These are phyloP conservation scores for Wickerhamomyces xylosicus DNA, from an alignment of 805 yeast genomes.

Conservation along the genomic window DNA sequence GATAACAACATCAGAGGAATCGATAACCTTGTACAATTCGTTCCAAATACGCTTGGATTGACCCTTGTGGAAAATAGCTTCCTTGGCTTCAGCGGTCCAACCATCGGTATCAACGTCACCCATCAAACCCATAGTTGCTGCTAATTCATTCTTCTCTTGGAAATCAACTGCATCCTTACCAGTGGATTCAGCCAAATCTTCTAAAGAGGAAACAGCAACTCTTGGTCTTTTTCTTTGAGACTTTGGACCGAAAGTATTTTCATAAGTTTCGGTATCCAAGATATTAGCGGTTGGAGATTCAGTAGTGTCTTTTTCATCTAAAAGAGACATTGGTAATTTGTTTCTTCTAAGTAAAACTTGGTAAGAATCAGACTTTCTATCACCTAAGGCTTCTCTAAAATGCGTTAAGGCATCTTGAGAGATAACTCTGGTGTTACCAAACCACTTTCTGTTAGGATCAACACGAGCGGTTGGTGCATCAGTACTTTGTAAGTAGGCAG, in stretches of 20 bases:
- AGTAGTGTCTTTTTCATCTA: conserved; percentile 75
- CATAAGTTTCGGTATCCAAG: conserved; percentile 80
- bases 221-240: conserved; percentile 89
- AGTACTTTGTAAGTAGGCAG: conserved; percentile 81
- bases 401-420: conserved; percentile 94
- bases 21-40: conserved; percentile 92
- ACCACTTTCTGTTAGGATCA: conserved; percentile 96
- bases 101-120: conserved; percentile 61
- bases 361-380: conserved; percentile 69
- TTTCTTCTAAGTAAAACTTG: conserved; percentile 83
- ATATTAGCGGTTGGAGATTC: conserved; percentile 74
- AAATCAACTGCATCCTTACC: conserved; percentile 44
- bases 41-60: conserved; percentile 99
- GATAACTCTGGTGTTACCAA: conserved; percentile 93
- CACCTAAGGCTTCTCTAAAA: conserved; percentile 90
- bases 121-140: conserved; percentile 72
- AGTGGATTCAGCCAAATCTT: conserved; percentile 60
- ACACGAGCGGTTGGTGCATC: conserved; percentile 88
- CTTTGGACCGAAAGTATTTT: conserved; percentile 85
- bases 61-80: conserved; percentile 92
- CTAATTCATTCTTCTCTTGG: conserved; percentile 69
- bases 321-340: conserved; percentile 88
- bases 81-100: conserved; percentile 85
- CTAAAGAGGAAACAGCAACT: conserved; percentile 64
- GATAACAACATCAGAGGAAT: conserved; percentile 93